Percentiles rank a stretch among this genome's conserved stretches.
Evolutionary conservation across 768 basidiomycete species (phyloP).

Genomic region (Lentinula detonsa): DNA sequence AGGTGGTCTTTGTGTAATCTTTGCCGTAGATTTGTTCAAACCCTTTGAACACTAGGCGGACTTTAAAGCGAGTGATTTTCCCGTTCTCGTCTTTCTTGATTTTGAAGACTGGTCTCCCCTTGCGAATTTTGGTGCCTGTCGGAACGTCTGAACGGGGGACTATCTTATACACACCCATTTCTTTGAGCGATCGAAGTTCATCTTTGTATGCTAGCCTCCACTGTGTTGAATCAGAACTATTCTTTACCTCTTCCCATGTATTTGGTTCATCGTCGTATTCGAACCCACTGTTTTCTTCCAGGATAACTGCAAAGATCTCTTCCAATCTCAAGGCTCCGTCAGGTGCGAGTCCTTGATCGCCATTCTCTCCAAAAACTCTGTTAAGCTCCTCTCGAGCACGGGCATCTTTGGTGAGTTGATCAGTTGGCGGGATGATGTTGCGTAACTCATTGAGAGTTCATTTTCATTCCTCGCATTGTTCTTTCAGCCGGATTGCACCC

Average conservation of each 20-base stretch:
- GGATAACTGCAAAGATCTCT: not conserved
- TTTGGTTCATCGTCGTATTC: not conserved
- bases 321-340: not conserved
- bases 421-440: not conserved
- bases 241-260: not conserved
- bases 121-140: not conserved
- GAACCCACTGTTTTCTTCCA: not conserved
- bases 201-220: not conserved
- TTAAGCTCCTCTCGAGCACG: not conserved
- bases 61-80: slow-evolving; percentile 2
- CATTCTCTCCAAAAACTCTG: not conserved
- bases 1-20: slow-evolving; percentile 32
- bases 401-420: not conserved
- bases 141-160: not conserved
- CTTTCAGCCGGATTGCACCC: not conserved
- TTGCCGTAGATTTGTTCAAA: slow-evolving; percentile 28
- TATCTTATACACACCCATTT: not conserved
- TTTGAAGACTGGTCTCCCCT: slow-evolving; percentile 11
- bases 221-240: not conserved
- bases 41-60: slow-evolving; percentile 31
- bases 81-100: not conserved
- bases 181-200: not conserved
- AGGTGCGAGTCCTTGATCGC: not conserved
- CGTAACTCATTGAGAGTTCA: not conserved
- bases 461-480: not conserved